phyloP scores from a whole-genome alignment of 371 early-diverging fungal genomes.

The Saksenaea oblongispora region DNA sequence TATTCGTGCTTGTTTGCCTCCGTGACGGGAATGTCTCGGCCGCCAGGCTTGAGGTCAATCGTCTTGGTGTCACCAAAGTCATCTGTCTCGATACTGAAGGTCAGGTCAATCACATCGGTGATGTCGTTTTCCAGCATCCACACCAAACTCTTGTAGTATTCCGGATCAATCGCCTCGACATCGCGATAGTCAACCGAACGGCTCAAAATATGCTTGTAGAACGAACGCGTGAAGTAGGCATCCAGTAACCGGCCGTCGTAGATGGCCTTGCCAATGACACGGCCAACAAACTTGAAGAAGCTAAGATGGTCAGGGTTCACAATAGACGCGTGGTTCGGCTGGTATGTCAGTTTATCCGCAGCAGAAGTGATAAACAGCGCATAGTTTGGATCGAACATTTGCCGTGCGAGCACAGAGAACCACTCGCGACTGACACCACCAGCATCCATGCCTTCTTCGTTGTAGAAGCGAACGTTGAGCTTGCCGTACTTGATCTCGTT shows the following conservation, averaged over 20 bases:
- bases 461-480: slow-evolving; percentile 92
- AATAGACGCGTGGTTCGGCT: slow-evolving; percentile 94
- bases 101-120: slow-evolving; percentile 92
- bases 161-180: slow-evolving; percentile 97
- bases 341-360: slow-evolving; percentile 94
- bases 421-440: slow-evolving; percentile 99
- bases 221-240: slow-evolving; percentile 96
- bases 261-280: slow-evolving; percentile 98
- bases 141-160: slow-evolving; percentile 95
- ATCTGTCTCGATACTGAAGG: slow-evolving; percentile 93
- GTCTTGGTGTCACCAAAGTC: slow-evolving; percentile 88
- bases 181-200: slow-evolving; percentile 93
- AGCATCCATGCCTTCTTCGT: slow-evolving; percentile 98
- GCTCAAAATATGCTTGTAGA: slow-evolving; percentile 97
- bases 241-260: slow-evolving; percentile 95
- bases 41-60: slow-evolving; percentile 90
- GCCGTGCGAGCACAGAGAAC: slow-evolving; percentile 95
- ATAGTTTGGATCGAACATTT: slow-evolving; percentile 99
- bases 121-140: slow-evolving; percentile 99
- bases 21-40: slow-evolving; percentile 91
- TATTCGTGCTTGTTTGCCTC: slow-evolving; percentile 98
- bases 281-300: slow-evolving; percentile 98
- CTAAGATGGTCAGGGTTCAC: slow-evolving; percentile 95
- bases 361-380: slow-evolving; percentile 97
- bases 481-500: slow-evolving; percentile 94